Evolutionary conservation across 2,329 filamentous ascomycete species (phyloP), one percentile per base, ranked within the genome.

Genomic region (Fusarium dimerum): DNA sequence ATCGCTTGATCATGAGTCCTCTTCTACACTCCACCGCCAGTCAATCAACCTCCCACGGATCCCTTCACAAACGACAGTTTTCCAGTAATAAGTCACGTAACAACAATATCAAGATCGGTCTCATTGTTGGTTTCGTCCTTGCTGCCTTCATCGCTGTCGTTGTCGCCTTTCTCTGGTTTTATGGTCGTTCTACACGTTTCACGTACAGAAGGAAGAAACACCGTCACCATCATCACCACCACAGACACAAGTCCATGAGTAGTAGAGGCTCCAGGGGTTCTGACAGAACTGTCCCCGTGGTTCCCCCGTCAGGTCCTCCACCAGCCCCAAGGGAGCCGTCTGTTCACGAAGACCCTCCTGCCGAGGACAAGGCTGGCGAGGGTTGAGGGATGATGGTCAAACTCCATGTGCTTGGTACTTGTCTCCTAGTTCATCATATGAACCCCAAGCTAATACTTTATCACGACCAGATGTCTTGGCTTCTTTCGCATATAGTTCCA

Each of bases 91-190:
- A 63, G 6, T 47, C 57, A 43, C 60, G 70, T 15, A 69, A 72
- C 39, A 70, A 68, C 34, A 74, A 77, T 58, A 66, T 69, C 47
- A 74, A 71, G 34, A 78, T 77, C 49, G 76, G 75, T 48, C 65
- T 76, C 52, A 68, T 74, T 4, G 70, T 78, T 42, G 76, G 72
- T 51, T 63, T 78, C 40, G 63, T 73, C 5, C 63, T 78, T 17
- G 68, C 69, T 26, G 59, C 70, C 17, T 78, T 78, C 50, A 48
- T 79, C 50, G 61, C 69, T 15, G 71, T 63, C 17, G 53, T 71
- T 16, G 49, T 63, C 39, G 66, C 66, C 38, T 78, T 79, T 54
- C 55, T 76, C 38, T 75, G 69, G 57, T 59, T 67, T 5, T 78
- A 78, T 56, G 68, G 74, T 43, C 50, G 54, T 17, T 73, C 76